Conservation (phyloP, 768 basidiomycete genomes). For the Mycena vitilis region DNA sequence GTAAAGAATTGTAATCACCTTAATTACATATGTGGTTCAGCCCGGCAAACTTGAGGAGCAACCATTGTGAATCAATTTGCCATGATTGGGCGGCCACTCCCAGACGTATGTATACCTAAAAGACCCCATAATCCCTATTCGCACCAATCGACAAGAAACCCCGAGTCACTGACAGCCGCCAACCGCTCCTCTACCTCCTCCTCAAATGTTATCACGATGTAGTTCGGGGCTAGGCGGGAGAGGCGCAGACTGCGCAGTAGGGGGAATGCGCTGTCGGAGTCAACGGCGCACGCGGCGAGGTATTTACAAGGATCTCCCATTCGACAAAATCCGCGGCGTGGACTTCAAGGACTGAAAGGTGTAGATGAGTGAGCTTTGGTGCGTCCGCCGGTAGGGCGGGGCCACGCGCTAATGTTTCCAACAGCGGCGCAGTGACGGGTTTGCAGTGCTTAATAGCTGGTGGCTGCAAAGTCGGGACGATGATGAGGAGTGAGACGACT, state of each 20-base stretch:
- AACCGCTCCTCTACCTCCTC: constrained; percentile 3
- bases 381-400: too few relatives aligned
- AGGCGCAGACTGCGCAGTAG: background rate
- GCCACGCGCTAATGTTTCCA: background rate
- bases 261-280: background rate
- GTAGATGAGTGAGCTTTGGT: too few relatives aligned
- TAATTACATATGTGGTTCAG: too few relatives aligned
- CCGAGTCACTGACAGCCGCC: background rate
- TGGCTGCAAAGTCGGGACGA: background rate
- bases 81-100: too few relatives aligned
- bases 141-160: constrained; percentile 5
- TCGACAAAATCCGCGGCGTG: background rate
- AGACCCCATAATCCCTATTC: too few relatives aligned
- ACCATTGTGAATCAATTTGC: too few relatives aligned
- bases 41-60: too few relatives aligned
- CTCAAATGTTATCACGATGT: background rate
- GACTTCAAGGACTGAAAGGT: too few relatives aligned
- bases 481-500: background rate
- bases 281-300: background rate
- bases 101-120: too few relatives aligned
- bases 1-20: too few relatives aligned
- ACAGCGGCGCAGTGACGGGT: background rate
- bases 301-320: background rate
- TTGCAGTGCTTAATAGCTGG: background rate
- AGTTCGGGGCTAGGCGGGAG: background rate